phyloP scores from a whole-genome alignment of 805 yeast genomes.

The Sungouiella blattae region DNA sequence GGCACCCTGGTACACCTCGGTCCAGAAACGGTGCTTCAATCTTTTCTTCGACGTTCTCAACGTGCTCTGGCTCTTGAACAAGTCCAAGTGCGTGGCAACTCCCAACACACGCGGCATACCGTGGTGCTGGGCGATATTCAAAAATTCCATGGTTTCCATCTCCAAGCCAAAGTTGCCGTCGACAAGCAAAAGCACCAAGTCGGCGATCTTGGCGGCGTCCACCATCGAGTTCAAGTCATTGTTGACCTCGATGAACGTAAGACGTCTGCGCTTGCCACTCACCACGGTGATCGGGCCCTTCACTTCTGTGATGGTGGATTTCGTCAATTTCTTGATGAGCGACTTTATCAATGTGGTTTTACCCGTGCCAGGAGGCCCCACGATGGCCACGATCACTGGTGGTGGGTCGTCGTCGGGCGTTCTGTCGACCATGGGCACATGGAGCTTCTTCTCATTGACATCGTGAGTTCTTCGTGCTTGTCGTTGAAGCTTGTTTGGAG shows the following conservation, averaged over 20 bases:
- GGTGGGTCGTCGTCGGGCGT: conserved; percentile 98
- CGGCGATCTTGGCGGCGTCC: conserved; percentile 94
- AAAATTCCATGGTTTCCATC: conserved; percentile 99
- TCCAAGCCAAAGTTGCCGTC: conserved; percentile 98
- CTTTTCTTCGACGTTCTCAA: conserved; percentile 88
- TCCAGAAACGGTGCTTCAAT: conserved; percentile 94
- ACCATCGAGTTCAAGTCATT: conserved; percentile 95
- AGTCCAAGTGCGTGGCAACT: conserved; percentile 90
- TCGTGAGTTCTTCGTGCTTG: conserved; percentile 85
- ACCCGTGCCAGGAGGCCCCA: conserved; percentile 99
- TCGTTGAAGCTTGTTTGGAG: conserved; percentile 80
- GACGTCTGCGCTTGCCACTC: conserved; percentile 87
- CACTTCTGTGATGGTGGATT: conserved; percentile 78
- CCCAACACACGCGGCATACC: conserved; percentile 98
- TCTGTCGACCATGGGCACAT: conserved; percentile 96
- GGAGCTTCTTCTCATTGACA: conserved; percentile 74
- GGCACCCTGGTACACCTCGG: conserved; percentile 98
- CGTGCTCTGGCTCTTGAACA: conserved; percentile 86
- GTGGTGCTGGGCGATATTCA: conserved; percentile 94
- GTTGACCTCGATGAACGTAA: conserved; percentile 89
- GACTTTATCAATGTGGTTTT: conserved; percentile 91
- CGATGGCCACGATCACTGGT: conserved; percentile 93
- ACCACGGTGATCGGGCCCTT: conserved; percentile 97
- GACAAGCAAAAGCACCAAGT: conserved; percentile 78
- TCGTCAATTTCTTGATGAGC: conserved; percentile 79